phyloP scores from a whole-genome alignment of 163 green algal genomes.

The Chlorella variabilis region DNA sequence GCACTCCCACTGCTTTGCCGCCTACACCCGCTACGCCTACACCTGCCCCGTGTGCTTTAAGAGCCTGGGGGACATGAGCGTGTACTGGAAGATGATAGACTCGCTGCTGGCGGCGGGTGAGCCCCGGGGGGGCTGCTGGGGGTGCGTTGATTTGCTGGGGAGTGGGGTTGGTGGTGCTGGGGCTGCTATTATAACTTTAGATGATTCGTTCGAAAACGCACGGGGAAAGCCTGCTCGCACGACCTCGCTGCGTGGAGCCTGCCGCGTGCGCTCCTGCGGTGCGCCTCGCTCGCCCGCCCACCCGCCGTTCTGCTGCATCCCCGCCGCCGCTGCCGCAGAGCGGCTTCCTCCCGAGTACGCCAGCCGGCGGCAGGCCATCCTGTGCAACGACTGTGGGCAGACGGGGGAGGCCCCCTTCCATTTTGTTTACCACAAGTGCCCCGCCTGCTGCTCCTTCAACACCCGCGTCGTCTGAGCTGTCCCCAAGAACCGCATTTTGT shows the following conservation, averaged over 20 bases:
- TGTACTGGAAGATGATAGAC: constrained; percentile 99
- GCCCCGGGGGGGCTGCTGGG: not conserved
- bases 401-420: constrained; percentile 80
- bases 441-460: constrained; percentile 90
- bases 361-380: constrained; percentile 75
- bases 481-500: not conserved
- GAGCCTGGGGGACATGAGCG: constrained; percentile 93
- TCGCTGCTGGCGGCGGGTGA: constrained; percentile 72
- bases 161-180: too few species aligned
- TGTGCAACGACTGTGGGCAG: constrained; percentile 96
- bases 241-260: too few species aligned
- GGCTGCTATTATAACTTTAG: too few species aligned
- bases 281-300: too few species aligned
- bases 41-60: constrained; percentile 97
- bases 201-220: too few species aligned
- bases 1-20: constrained; percentile 94
- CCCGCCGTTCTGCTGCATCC: too few species aligned
- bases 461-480: constrained; percentile 72
- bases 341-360: constrained; percentile 82
- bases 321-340: too few species aligned
- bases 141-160: too few species aligned
- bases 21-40: constrained; percentile 92
- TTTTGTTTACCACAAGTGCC: constrained; percentile 95
- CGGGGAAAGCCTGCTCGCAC: too few species aligned
- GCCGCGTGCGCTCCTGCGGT: too few species aligned